phyloP scores from a whole-genome alignment of 73 alveolate genomes.

The Breviolum minutum region DNA sequence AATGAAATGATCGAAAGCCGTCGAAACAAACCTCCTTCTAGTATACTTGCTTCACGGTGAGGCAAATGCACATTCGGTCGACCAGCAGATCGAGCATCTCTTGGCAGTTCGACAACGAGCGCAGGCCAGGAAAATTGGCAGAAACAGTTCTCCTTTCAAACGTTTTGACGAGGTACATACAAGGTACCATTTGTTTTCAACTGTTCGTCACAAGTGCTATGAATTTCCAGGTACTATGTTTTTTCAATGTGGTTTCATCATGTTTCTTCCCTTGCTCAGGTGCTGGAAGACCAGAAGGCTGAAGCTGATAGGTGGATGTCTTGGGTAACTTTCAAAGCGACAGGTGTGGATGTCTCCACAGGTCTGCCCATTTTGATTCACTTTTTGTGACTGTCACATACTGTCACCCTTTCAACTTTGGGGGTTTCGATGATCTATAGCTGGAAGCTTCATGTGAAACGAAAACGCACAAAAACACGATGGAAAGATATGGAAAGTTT shows the following conservation, averaged over 20 bases:
- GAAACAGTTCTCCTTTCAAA: not conserved
- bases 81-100: constrained; percentile 81
- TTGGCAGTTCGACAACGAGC: constrained; percentile 79
- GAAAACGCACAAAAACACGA: too few relatives aligned
- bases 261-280: not conserved
- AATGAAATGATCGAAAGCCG: too few relatives aligned
- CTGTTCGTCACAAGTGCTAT: not conserved
- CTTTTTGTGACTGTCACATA: too few relatives aligned
- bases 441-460: too few relatives aligned
- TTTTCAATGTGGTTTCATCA: not conserved
- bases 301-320: constrained; percentile 49
- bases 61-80: constrained; percentile 83
- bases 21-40: too few relatives aligned
- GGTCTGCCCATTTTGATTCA: too few relatives aligned
- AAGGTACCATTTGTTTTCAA: not conserved
- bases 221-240: not conserved
- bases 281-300: constrained; percentile 45
- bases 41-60: not conserved
- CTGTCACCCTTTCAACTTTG: too few relatives aligned
- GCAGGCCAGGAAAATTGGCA: not conserved
- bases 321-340: too few relatives aligned
- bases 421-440: too few relatives aligned
- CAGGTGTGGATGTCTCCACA: too few relatives aligned
- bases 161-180: not conserved
- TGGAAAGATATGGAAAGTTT: too few relatives aligned